These are phyloP conservation scores for Gracilaria caudata DNA, from an alignment of 23 red algal genomes.

Conservation along the genomic window DNA sequence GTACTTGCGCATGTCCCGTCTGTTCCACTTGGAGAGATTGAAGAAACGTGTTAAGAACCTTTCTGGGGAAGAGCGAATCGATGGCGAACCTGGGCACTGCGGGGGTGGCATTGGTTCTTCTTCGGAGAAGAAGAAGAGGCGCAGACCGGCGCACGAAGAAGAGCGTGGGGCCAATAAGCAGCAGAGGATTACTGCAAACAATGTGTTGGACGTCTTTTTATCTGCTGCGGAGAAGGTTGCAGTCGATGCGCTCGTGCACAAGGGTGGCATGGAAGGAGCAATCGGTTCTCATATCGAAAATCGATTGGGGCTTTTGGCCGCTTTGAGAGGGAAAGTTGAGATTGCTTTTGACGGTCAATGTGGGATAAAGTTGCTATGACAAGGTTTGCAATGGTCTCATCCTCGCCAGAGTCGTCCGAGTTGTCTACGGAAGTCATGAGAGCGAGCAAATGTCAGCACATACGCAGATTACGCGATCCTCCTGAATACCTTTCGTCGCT, in stretches of 20 bases:
- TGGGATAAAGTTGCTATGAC: too few relatives aligned
- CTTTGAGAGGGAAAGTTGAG: too few relatives aligned
- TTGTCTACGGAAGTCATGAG: too few relatives aligned
- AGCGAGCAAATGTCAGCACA: too few relatives aligned
- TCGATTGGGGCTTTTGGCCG: not conserved
- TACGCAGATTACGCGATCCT: too few relatives aligned
- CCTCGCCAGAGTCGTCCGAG: too few relatives aligned
- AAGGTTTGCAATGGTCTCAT: too few relatives aligned
- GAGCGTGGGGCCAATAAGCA: not conserved
- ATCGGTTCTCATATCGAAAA: constrained; percentile 1
- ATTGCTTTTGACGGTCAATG: too few relatives aligned
- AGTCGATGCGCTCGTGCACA: not conserved
- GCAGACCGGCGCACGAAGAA: not conserved
- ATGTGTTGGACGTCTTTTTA: not conserved
- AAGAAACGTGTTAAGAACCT: constrained; percentile 4
- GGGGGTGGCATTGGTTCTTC: not conserved
- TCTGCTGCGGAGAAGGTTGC: not conserved
- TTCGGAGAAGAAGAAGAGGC: too few relatives aligned
- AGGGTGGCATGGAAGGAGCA: not conserved
- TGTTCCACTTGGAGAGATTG: constrained; percentile 2
- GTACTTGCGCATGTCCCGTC: not conserved
- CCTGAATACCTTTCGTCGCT: too few relatives aligned
- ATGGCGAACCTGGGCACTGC: not conserved
- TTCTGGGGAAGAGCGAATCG: not conserved
- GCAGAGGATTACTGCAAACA: not conserved